These are phyloP conservation scores for Podospora anserina DNA, from an alignment of 495 filamentous ascomycete genomes.

Conservation along the genomic window DNA sequence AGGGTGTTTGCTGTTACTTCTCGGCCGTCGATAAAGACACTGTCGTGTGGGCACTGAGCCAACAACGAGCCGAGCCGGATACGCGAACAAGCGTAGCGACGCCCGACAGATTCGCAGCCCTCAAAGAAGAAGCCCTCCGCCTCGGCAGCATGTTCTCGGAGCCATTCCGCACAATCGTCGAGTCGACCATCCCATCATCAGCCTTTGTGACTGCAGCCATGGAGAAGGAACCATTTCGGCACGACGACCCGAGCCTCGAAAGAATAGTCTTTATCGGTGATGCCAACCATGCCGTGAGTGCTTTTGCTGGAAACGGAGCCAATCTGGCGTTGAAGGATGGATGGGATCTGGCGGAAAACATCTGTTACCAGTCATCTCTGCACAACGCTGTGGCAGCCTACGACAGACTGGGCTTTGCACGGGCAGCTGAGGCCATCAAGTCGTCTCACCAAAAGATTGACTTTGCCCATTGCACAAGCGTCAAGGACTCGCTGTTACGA, in stretches of 20 bases:
- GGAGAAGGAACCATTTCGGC: slow-evolving; percentile 40
- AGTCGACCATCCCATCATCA: slow-evolving; percentile 31
- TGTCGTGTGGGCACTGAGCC: slow-evolving; percentile 35
- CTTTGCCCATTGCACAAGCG: slow-evolving; percentile 39
- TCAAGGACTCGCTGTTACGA: slow-evolving; percentile 14
- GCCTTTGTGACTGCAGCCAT: slow-evolving; percentile 29
- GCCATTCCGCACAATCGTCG: slow-evolving; percentile 33
- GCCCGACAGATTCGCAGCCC: slow-evolving; percentile 8
- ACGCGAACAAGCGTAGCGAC: slow-evolving; percentile 5
- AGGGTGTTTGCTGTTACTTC: slow-evolving; percentile 36
- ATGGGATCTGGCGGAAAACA: slow-evolving; percentile 37
- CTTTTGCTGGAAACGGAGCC: slow-evolving; percentile 45
- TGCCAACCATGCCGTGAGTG: slow-evolving; percentile 43
- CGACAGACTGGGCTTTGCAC: slow-evolving; percentile 30
- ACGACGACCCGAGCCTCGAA: slow-evolving; percentile 18
- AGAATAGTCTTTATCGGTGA: slow-evolving; percentile 43
- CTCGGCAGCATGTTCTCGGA: slow-evolving; percentile 29
- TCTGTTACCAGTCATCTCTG: slow-evolving; percentile 16
- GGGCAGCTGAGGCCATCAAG: slow-evolving; percentile 26
- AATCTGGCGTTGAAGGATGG: slow-evolving; percentile 43
- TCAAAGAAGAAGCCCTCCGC: slow-evolving; percentile 29
- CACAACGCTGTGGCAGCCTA: slow-evolving; percentile 27
- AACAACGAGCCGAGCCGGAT: slow-evolving; percentile 17
- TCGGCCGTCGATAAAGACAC: slow-evolving; percentile 33
- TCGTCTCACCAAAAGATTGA: slow-evolving; percentile 22